Evolutionary conservation across 2,329 filamentous ascomycete genomes (phyloP).

Genomic region (Lachnum nothofagi): DNA sequence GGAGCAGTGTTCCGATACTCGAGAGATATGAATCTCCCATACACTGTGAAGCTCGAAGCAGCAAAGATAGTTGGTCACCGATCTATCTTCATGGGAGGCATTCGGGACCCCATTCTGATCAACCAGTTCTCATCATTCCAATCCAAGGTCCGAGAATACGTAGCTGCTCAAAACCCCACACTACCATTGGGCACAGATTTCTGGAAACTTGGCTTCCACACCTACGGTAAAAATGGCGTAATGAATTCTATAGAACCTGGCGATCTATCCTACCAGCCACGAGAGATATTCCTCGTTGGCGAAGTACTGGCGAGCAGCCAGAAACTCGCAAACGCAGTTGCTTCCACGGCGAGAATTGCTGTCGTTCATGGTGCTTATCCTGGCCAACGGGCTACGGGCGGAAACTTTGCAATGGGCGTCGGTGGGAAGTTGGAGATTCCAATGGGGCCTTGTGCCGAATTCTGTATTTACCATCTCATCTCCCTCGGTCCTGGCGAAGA

Average conservation of each 20-base stretch:
- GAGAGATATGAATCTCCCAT: conserved; percentile 28
- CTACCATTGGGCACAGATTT: conserved; percentile 7
- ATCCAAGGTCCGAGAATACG: conserved; percentile 31
- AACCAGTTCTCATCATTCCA: conserved; percentile 37
- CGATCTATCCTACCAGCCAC: conserved; percentile 18
- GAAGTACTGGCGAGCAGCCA: conserved; percentile 44
- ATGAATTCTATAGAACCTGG: conserved; percentile 32
- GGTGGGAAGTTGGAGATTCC: conserved; percentile 36
- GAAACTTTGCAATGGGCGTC: conserved; percentile 46
- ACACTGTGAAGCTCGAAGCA: conserved; percentile 47
- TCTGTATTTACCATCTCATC: conserved; percentile 42
- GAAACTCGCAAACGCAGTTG: conserved; percentile 40
- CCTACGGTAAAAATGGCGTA: conserved; percentile 40
- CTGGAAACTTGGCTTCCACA: conserved; percentile 41
- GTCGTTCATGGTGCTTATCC: conserved; percentile 45
- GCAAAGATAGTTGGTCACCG: conserved; percentile 41
- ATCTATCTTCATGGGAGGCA: conserved; percentile 42
- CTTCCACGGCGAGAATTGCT: conserved; percentile 37
- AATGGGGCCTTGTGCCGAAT: conserved; percentile 39
- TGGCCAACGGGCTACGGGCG: conserved; percentile 47
- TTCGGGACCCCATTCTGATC: conserved; percentile 45
- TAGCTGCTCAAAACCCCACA: conserved; percentile 17
- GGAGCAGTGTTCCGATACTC: conserved; percentile 37
- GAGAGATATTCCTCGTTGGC: conserved; percentile 44
- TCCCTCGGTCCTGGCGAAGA: conserved; percentile 13